These are phyloP conservation scores for Penicillium hordei DNA, from an alignment of 2,329 filamentous ascomycete genomes.

Conservation along the genomic window DNA sequence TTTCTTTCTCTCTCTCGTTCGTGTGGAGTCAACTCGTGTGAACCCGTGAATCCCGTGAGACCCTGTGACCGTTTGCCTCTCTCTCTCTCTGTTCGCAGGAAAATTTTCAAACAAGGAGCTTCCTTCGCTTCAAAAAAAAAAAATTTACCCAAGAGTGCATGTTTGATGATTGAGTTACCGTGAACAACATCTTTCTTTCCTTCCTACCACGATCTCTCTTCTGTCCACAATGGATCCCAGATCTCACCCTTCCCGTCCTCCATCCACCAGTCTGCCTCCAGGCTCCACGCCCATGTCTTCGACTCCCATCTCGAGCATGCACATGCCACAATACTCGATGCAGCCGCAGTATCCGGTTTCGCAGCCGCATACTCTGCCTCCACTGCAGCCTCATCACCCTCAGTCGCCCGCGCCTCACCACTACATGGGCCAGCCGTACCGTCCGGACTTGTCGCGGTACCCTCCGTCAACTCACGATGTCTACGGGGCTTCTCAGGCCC, in stretches of 20 bases:
- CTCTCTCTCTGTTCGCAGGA: constrained; percentile 12
- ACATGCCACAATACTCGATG: constrained; percentile 50
- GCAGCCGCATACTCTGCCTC: constrained; percentile 47
- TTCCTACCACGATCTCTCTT: constrained; percentile 14
- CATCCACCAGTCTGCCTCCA: constrained; percentile 48
- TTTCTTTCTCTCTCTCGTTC: constrained; percentile 27
- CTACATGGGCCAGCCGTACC: constrained; percentile 45
- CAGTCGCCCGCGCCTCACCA: constrained; percentile 45
- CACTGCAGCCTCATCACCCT: constrained; percentile 48
- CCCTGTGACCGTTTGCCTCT: constrained; percentile 20
- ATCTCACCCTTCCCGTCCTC: constrained; percentile 45
- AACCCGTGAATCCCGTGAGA: constrained; percentile 2
- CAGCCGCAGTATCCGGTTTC: constrained; percentile 47
- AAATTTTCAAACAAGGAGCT: constrained; percentile 25
- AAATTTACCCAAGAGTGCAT: constrained; percentile 15
- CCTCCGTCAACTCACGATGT: constrained; percentile 46
- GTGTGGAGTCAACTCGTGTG: constrained; percentile 32
- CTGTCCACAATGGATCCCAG: constrained; percentile 42
- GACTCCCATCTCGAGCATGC: constrained; percentile 47
- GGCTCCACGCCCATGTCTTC: constrained; percentile 46
- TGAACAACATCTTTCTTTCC: constrained; percentile 24
- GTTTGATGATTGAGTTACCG: constrained; percentile 40
- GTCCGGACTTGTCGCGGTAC: constrained; percentile 45
- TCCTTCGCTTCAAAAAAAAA: constrained; percentile 15
- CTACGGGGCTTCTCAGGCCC: constrained; percentile 43